Percentiles rank a stretch among this genome's conserved stretches.
Evolutionary conservation across 2,329 filamentous ascomycete species (phyloP).

Genomic region (Zelopaecilomyces penicillatus): DNA sequence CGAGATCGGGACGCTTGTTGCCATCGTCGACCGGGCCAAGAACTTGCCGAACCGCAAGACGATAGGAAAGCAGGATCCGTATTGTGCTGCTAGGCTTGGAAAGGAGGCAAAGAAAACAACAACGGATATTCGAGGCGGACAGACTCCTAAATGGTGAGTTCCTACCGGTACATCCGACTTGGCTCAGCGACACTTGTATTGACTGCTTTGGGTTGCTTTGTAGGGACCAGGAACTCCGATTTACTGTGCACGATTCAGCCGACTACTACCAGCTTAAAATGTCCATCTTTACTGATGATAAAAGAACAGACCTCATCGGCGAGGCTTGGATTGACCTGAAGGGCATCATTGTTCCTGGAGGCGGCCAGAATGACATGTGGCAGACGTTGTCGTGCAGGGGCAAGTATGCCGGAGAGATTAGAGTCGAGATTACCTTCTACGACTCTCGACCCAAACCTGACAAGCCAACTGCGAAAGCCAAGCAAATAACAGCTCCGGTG

Average conservation of each 20-base stretch:
- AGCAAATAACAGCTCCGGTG: slow-evolving; percentile 24
- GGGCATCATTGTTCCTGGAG: slow-evolving; percentile 72
- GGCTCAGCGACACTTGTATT: neutral
- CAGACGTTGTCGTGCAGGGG: slow-evolving; percentile 79
- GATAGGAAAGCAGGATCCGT: slow-evolving; percentile 97
- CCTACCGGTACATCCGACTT: neutral
- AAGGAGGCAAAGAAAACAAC: slow-evolving; percentile 98
- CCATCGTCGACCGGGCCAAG: slow-evolving; percentile 89
- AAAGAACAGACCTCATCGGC: slow-evolving; percentile 92
- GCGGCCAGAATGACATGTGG: slow-evolving; percentile 92
- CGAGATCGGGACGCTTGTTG: slow-evolving; percentile 83
- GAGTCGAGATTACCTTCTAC: slow-evolving; percentile 94
- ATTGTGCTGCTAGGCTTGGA: slow-evolving; percentile 84
- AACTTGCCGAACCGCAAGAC: slow-evolving; percentile 95
- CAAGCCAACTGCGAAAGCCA: slow-evolving; percentile 52
- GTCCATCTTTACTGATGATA: slow-evolving; percentile 96
- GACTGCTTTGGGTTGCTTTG: neutral
- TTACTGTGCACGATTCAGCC: slow-evolving; percentile 89
- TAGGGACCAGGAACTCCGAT: slow-evolving; percentile 97
- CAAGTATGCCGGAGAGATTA: slow-evolving; percentile 91
- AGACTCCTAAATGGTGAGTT: slow-evolving; percentile 84
- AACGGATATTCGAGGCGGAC: slow-evolving; percentile 86
- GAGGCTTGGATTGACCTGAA: slow-evolving; percentile 84
- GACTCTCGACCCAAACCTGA: slow-evolving; percentile 78
- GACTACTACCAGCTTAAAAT: slow-evolving; percentile 96